These are phyloP conservation scores for Plasmopara muralis DNA, from an alignment of 352 stramenopile genomes.

Conservation along the genomic window DNA sequence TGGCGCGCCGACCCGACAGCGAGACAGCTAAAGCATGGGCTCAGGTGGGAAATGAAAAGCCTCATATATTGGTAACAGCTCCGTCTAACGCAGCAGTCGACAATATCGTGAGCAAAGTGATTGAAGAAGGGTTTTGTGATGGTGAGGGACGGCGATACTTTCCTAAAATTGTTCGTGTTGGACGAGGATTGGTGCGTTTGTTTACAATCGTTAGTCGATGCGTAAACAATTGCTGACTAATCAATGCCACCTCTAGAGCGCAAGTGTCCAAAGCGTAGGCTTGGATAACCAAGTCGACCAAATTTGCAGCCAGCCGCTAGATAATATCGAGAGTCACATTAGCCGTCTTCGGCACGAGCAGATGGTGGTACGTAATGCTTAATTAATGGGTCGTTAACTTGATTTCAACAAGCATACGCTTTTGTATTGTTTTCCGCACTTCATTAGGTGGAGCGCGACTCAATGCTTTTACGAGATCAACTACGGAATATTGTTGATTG, in stretches of 20 bases:
- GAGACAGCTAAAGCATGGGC: slow-evolving; percentile 81
- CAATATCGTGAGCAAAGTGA: slow-evolving; percentile 96
- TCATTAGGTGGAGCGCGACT: slow-evolving; percentile 66
- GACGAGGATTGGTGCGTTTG: slow-evolving; percentile 62
- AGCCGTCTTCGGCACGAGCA: slow-evolving; percentile 43
- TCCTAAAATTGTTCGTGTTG: slow-evolving; percentile 92
- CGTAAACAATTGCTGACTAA: background rate
- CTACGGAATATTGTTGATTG: slow-evolving; percentile 63
- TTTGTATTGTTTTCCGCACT: background rate
- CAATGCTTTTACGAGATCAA: slow-evolving; percentile 51
- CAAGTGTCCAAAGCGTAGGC: slow-evolving; percentile 70
- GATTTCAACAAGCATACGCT: background rate
- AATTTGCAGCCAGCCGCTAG: slow-evolving; percentile 65
- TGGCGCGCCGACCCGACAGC: slow-evolving; percentile 65
- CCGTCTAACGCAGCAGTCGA: slow-evolving; percentile 95
- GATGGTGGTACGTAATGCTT: slow-evolving; percentile 30
- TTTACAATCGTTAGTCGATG: background rate
- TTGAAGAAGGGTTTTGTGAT: slow-evolving; percentile 93
- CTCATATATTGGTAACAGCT: slow-evolving; percentile 90
- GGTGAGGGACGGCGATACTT: slow-evolving; percentile 91
- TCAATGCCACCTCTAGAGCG: slow-evolving; percentile 31
- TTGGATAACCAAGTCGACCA: slow-evolving; percentile 82
- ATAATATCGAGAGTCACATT: slow-evolving; percentile 67
- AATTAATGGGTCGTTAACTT: background rate
- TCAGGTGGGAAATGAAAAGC: slow-evolving; percentile 83